These are phyloP conservation scores for Alternaria triticina DNA, from an alignment of 2,329 filamentous ascomycete genomes.

Conservation along the genomic window DNA sequence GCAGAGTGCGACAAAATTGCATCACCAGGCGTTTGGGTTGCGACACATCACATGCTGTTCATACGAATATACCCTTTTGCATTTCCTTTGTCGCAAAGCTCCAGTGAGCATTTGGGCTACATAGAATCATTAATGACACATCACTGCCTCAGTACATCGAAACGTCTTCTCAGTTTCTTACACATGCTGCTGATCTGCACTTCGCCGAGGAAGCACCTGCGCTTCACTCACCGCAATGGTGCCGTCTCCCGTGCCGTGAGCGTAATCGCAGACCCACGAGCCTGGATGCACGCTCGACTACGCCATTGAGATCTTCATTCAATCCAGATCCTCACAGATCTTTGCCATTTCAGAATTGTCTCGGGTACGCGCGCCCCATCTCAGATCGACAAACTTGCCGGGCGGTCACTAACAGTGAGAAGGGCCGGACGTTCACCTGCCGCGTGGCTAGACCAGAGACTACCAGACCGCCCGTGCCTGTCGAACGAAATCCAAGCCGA, in stretches of 20 bases:
- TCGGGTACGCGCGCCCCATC: not conserved
- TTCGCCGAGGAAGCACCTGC: not conserved
- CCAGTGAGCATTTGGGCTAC: not conserved
- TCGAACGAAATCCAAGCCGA: not conserved
- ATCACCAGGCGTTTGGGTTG: slow-evolving; percentile 5
- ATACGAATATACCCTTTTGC: slow-evolving; percentile 14
- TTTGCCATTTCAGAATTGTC: not conserved
- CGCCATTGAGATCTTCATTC: not conserved
- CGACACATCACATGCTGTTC: not conserved
- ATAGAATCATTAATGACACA: slow-evolving; percentile 9
- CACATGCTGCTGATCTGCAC: not conserved
- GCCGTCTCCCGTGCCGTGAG: not conserved
- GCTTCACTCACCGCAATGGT: not conserved
- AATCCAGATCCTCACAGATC: not conserved
- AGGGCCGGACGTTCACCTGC: not conserved
- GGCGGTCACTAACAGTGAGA: not conserved
- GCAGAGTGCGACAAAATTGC: slow-evolving; percentile 5
- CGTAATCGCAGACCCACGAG: not conserved
- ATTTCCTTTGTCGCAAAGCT: slow-evolving; percentile 6
- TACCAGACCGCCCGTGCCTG: not conserved
- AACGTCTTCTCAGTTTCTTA: not conserved
- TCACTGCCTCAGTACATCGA: not conserved
- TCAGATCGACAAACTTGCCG: not conserved
- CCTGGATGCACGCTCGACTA: not conserved
- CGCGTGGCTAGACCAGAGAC: not conserved